Evolutionary conservation across 2,329 filamentous ascomycete genomes (phyloP).

Genomic region (Aspergillus ustus): DNA sequence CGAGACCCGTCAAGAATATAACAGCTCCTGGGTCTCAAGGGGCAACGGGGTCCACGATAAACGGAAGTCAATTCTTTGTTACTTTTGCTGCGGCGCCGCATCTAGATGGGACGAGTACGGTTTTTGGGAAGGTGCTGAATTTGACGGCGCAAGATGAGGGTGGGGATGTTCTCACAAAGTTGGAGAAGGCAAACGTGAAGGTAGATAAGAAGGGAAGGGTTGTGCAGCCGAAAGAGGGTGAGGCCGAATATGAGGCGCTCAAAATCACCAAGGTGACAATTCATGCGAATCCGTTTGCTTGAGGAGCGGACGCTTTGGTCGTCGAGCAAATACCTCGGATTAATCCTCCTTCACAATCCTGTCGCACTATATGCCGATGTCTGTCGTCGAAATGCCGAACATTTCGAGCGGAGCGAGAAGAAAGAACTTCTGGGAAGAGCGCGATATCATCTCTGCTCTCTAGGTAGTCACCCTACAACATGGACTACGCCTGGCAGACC

Average conservation of each 20-base stretch:
- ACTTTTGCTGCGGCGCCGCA: constrained; percentile 65
- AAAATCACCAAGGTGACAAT: constrained; percentile 62
- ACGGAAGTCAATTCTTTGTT: constrained; percentile 68
- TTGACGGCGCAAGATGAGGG: constrained; percentile 49
- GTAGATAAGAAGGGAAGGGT: constrained; percentile 68
- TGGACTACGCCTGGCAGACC: too few species aligned
- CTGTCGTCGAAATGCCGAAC: background rate
- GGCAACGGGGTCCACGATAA: constrained; percentile 46
- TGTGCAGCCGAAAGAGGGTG: constrained; percentile 46
- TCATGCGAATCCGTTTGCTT: constrained; percentile 69
- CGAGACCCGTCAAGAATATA: constrained; percentile 52
- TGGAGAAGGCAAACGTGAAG: constrained; percentile 64
- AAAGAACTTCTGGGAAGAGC: background rate
- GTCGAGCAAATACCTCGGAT: background rate
- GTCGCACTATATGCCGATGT: background rate
- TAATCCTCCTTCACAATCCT: background rate
- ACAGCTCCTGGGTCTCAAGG: constrained; percentile 53
- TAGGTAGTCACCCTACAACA: background rate
- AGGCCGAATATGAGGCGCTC: constrained; percentile 53
- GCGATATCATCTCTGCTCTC: background rate
- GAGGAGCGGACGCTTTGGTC: constrained; percentile 28
- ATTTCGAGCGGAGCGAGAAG: background rate
- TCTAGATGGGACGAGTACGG: constrained; percentile 69
- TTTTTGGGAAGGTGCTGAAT: constrained; percentile 65
- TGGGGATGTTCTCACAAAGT: constrained; percentile 49